Base-by-base conservation (phyloP, 345 rosid species). In the Kernera saxatilis region DNA sequence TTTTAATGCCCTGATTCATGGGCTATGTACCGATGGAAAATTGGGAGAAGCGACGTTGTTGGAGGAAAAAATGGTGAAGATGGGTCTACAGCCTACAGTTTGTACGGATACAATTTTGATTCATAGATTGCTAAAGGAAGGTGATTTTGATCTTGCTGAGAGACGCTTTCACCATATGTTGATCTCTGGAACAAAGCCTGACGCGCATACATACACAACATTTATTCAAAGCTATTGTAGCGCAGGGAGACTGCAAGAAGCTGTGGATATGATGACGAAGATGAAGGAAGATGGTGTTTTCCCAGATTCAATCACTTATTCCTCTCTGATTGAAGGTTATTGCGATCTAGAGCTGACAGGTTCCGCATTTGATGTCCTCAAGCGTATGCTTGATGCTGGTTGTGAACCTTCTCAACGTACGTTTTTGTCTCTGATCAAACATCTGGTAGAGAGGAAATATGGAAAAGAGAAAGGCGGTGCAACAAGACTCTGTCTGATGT, bases 371-470 rank as follows among this genome's bases (percentile, higher is more conserved):
- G 80, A 76, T 82, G 90, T 88, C 55, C 91, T 93, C 56, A 90
- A 86, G 79, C 71, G 83, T 50, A 93, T 93, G 97, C 59, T 83
- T 79, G 89, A 82, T 82, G 57, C 80, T 78, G 88, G 85, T 35
- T 88, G 90, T 63, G 88, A 88, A 74, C 97, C 98, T 75, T 88
- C 93, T 75, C 85, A 82, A 43, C 80, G 70, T 54, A 84, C 93
- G 1, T 90, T 85, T 80, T 67, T 84, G 48, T 72, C 82, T 79
- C 73, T 93, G 75, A 79, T 93, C 75, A 82, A 76, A 78, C 83
- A 85, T 81, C 80, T 88, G 6, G 50, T 59, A 56, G 76, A 79
- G 69, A 80, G 70, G 74, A 85, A 77, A 69, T 50, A 54, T 69
- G 75, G 65, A 56, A 78, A 73, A 51, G 82, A 79, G 60, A 69